Evolutionary conservation across 352 stramenopile species (phyloP).

Genomic region (Pythium phragmitis): DNA sequence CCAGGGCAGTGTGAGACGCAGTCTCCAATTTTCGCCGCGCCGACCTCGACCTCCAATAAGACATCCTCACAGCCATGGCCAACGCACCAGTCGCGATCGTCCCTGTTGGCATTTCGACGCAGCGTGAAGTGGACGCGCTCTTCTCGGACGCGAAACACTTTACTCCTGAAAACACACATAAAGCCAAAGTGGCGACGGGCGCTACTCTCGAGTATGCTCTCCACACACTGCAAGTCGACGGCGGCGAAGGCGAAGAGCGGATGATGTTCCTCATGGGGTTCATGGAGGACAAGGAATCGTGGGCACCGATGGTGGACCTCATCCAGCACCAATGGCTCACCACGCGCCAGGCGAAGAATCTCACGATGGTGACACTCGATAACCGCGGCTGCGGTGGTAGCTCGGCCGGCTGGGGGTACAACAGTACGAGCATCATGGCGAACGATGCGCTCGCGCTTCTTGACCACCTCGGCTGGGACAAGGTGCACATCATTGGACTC

Average conservation of each 20-base stretch:
- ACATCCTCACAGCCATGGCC: not conserved
- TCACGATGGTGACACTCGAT: constrained; percentile 54
- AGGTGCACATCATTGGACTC: constrained; percentile 24
- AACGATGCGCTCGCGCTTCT: constrained; percentile 53
- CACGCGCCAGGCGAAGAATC: constrained; percentile 27
- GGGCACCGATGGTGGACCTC: constrained; percentile 46
- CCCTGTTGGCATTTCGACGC: constrained; percentile 34
- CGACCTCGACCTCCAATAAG: not conserved
- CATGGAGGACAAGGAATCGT: constrained; percentile 54
- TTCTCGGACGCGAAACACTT: constrained; percentile 47
- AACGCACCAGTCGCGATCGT: constrained; percentile 21
- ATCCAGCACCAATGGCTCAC: constrained; percentile 41
- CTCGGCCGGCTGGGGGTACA: constrained; percentile 39
- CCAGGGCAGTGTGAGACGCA: not conserved
- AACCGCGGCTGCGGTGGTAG: constrained; percentile 57
- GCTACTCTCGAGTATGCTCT: constrained; percentile 54
- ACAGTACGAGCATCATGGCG: constrained; percentile 59
- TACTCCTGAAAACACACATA: constrained; percentile 23
- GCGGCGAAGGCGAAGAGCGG: constrained; percentile 30
- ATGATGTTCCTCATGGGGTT: constrained; percentile 59
- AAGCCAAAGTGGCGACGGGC: constrained; percentile 35
- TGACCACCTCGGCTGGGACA: constrained; percentile 55
- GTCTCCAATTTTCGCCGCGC: not conserved
- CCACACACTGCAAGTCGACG: constrained; percentile 26
- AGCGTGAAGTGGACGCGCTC: constrained; percentile 52